A percentile compares a stretch with the other conserved stretches of the same genome.
These are phyloP conservation scores for Saururus chinensis DNA, from an alignment of 164 flowering plant species.

Conservation along the genomic window DNA sequence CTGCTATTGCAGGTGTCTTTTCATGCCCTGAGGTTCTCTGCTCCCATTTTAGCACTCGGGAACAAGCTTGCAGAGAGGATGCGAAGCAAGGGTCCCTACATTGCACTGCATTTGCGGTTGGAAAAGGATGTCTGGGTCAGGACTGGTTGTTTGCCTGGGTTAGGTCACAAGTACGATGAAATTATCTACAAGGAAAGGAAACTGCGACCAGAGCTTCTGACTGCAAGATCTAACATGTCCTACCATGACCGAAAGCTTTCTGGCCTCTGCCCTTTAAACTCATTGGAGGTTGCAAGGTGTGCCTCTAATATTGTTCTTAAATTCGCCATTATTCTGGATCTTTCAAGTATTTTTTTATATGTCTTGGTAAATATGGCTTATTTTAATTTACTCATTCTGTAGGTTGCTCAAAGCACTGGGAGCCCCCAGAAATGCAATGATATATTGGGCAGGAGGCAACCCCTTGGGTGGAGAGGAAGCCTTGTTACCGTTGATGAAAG, in stretches of 20 bases:
- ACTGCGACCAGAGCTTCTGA: slow-evolving; percentile 70
- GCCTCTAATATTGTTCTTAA: background rate
- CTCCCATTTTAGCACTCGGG: slow-evolving; percentile 62
- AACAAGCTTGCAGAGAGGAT: slow-evolving; percentile 81
- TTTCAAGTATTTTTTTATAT: too few relatives aligned
- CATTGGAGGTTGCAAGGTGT: slow-evolving; percentile 76
- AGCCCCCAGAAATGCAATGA: slow-evolving; percentile 72
- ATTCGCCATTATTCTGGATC: background rate
- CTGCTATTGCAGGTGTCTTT: slow-evolving; percentile 66
- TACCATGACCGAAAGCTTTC: slow-evolving; percentile 91
- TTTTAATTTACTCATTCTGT: background rate
- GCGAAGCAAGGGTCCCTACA: slow-evolving; percentile 76
- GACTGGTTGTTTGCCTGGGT: slow-evolving; percentile 94
- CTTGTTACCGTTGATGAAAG: slow-evolving; percentile 51
- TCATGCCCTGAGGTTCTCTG: slow-evolving; percentile 77
- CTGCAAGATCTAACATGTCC: slow-evolving; percentile 84
- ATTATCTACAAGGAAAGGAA: slow-evolving; percentile 63
- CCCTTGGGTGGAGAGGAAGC: slow-evolving; percentile 90
- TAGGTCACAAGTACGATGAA: slow-evolving; percentile 65
- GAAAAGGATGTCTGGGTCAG: slow-evolving; percentile 99
- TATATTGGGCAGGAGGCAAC: slow-evolving; percentile 92
- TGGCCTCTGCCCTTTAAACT: slow-evolving; percentile 93
- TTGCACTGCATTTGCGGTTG: slow-evolving; percentile 91
- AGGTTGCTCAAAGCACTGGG: slow-evolving; percentile 95
- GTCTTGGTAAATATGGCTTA: background rate